Evolutionary conservation across 495 filamentous ascomycete genomes (phyloP).

Genomic region (Arthonia radiata): DNA sequence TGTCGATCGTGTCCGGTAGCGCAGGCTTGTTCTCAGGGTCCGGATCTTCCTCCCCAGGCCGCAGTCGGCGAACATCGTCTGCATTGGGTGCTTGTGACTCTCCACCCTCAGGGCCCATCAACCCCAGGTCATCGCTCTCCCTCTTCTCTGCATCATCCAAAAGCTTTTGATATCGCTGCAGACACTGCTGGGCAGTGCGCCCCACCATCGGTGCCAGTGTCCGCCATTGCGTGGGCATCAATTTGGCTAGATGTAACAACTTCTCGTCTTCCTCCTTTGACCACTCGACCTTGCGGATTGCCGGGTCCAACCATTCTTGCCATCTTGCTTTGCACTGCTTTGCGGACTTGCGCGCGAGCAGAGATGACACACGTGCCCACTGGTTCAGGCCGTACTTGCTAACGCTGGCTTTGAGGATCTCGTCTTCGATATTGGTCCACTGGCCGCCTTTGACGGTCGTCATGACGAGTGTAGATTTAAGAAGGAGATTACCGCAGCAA

Average conservation of each 20-base stretch:
- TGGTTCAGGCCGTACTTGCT: constrained; percentile 96
- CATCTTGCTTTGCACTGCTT: constrained; percentile 98
- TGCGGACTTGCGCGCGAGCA: constrained; percentile 88
- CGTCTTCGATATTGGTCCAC: constrained; percentile 66
- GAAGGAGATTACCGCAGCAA: too few relatives aligned
- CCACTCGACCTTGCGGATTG: constrained; percentile 97
- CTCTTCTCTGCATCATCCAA: constrained; percentile 86
- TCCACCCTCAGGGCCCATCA: constrained; percentile 68
- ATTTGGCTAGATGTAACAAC: constrained; percentile 78
- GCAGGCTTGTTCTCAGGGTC: constrained; percentile 93
- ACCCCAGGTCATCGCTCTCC: constrained; percentile 58
- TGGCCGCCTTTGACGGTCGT: too few relatives aligned
- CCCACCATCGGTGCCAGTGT: constrained; percentile 95
- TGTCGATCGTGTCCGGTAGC: constrained; percentile 88
- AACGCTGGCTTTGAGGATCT: constrained; percentile 78
- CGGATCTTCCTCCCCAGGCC: constrained; percentile 83
- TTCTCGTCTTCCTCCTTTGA: constrained; percentile 97
- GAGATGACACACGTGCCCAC: constrained; percentile 94
- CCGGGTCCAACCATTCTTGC: constrained; percentile 94
- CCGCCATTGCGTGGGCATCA: constrained; percentile 98
- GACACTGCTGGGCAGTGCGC: constrained; percentile 82
- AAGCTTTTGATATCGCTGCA: constrained; percentile 90
- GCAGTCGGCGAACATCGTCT: constrained; percentile 72
- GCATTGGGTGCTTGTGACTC: constrained; percentile 75
- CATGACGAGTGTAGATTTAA: too few relatives aligned